Percentiles rank a stretch among this genome's conserved stretches.
Evolutionary conservation across 1,284 basidiomycete genomes (phyloP).

Genomic region (Coriolopsis trogii): DNA sequence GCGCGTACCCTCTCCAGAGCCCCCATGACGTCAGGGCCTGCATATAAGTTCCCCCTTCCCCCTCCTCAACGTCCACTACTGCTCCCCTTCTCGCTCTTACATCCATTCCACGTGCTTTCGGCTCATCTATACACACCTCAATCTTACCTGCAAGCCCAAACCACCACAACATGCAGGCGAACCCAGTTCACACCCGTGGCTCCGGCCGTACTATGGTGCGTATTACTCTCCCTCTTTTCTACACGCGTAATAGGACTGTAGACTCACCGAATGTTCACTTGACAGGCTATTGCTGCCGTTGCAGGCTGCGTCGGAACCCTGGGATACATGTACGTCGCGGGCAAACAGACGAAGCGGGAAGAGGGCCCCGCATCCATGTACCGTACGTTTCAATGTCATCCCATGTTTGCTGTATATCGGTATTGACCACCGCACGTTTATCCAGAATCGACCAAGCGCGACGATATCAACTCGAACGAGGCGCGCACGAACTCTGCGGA

Average conservation of each 20-base stretch:
- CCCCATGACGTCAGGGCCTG: too few species aligned
- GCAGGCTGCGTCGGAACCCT: conserved; percentile 28
- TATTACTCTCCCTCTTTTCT: neutral
- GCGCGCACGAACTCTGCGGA: conserved; percentile 19
- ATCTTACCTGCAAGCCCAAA: too few species aligned
- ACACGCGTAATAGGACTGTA: too few species aligned
- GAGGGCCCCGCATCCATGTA: conserved; percentile 31
- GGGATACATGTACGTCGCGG: conserved; percentile 34
- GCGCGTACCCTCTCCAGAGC: too few species aligned
- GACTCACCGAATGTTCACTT: neutral
- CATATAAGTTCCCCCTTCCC: too few species aligned
- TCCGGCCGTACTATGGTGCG: conserved; percentile 18
- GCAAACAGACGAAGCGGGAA: conserved; percentile 31
- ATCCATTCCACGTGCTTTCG: too few species aligned
- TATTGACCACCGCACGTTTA: neutral
- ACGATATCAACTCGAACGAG: conserved; percentile 11
- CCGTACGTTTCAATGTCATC: conserved; percentile 32
- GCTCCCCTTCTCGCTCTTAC: too few species aligned
- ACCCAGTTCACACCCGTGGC: conserved; percentile 11
- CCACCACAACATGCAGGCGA: conserved; percentile 1
- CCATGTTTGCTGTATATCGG: neutral
- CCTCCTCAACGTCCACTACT: too few species aligned
- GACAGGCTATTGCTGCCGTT: conserved; percentile 29
- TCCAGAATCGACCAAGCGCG: conserved; percentile 9
- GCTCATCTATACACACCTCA: too few species aligned